A percentile compares a stretch with the other conserved stretches of the same genome.
phyloP scores from a whole-genome alignment of 805 yeast species.

The Nakazawaea ishiwadae region DNA sequence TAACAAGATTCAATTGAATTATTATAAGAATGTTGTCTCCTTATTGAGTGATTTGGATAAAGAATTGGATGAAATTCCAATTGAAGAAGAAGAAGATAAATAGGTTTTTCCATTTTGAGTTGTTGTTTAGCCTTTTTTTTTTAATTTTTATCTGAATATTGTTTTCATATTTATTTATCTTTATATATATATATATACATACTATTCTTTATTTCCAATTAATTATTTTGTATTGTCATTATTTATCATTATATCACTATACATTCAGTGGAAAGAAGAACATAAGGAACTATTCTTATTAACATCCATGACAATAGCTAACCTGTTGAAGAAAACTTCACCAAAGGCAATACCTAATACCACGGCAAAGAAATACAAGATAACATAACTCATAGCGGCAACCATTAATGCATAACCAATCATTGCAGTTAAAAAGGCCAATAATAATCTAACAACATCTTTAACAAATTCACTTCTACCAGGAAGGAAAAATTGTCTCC shows the following conservation, averaged over 20 bases:
- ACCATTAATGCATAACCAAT: conserved; percentile 72
- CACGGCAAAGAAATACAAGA: conserved; percentile 69
- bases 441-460: conserved; percentile 50
- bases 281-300: conserved; percentile 29
- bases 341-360: conserved; percentile 67
- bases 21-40: conserved; percentile 46
- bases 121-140: neutral
- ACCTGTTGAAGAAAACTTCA: conserved; percentile 63
- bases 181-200: too few relatives aligned
- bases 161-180: neutral
- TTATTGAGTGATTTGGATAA: conserved; percentile 43
- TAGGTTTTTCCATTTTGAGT: neutral
- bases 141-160: neutral
- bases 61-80: conserved; percentile 37
- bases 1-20: conserved; percentile 65
- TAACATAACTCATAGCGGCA: conserved; percentile 68
- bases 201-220: too few relatives aligned
- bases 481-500: conserved; percentile 28
- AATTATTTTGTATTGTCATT: too few relatives aligned
- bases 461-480: conserved; percentile 33
- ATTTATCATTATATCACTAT: too few relatives aligned
- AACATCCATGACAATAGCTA: conserved; percentile 34
- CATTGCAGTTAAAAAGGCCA: conserved; percentile 60
- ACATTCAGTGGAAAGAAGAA: conserved; percentile 23
- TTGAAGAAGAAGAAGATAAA: conserved; percentile 33